phyloP scores from a whole-genome alignment of 495 filamentous ascomycete species.

The Jackrogersella minutella region DNA sequence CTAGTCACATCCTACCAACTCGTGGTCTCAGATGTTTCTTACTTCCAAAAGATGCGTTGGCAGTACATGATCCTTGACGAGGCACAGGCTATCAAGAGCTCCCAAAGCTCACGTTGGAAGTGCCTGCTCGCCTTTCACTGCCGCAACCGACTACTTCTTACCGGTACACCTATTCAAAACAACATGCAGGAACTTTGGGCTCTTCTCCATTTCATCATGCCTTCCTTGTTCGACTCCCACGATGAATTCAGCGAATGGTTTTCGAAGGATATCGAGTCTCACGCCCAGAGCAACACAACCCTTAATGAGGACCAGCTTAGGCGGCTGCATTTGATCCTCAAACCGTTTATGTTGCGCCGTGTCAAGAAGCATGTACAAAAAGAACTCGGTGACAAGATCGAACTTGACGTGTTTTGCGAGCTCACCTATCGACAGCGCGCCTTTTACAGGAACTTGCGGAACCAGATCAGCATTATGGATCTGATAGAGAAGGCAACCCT shows the following conservation, averaged over 20 bases:
- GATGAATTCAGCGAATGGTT: conserved; percentile 99
- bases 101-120: conserved; percentile 96
- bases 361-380: conserved; percentile 99
- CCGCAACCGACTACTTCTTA: conserved; percentile 92
- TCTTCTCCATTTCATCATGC: conserved; percentile 98
- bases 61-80: conserved; percentile 99
- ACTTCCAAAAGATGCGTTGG: conserved; percentile 99
- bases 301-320: conserved; percentile 97
- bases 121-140: conserved; percentile 91
- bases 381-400: conserved; percentile 98
- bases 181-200: conserved; percentile 99
- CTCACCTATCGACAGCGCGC: conserved; percentile 97
- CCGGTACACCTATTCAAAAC: conserved; percentile 98
- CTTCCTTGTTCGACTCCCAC: conserved; percentile 95
- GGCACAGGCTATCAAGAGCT: conserved; percentile 98
- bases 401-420: conserved; percentile 94
- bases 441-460: conserved; percentile 86
- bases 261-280: conserved; percentile 98
- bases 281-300: conserved; percentile 98
- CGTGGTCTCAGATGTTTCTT: conserved; percentile 92
- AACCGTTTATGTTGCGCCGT: conserved; percentile 98
- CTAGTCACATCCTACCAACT: conserved; percentile 97
- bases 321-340: conserved; percentile 97
- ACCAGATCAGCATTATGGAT: conserved; percentile 98
- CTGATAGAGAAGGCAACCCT: conserved; percentile 95